A percentile compares a stretch with the other conserved stretches of the same genome.
Conservation (phyloP, 495 filamentous ascomycete species). For the Aspergillus cristatus region DNA sequence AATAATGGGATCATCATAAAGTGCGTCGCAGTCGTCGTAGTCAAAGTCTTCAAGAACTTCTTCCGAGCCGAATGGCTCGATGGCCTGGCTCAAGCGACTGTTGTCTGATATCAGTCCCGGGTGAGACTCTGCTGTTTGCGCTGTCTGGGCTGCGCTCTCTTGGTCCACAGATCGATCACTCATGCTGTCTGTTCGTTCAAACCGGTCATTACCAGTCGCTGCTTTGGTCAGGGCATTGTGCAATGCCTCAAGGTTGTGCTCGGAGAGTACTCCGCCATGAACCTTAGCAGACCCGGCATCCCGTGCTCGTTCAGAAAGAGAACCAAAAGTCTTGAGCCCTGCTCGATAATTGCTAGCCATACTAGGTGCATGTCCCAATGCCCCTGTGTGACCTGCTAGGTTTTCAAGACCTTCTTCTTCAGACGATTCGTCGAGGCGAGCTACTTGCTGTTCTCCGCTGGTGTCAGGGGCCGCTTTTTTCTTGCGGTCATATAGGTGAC, state of each 20-base stretch:
- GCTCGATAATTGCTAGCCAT: conserved; percentile 30
- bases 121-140: conserved; percentile 36
- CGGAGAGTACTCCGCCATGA: conserved; percentile 34
- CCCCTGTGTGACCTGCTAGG: conserved; percentile 1
- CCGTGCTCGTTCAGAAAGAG: no score
- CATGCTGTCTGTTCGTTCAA: conserved; percentile 46
- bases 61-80: conserved; percentile 26
- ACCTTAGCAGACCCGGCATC: conserved; percentile 22
- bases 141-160: conserved; percentile 22
- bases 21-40: conserved; percentile 51
- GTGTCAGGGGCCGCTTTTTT: conserved; percentile 10
- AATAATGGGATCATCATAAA: conserved; percentile 81
- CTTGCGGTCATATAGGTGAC: conserved; percentile 39
- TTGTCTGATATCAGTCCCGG: conserved; percentile 40
- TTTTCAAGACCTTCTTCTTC: conserved; percentile 8
- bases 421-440: conserved; percentile 7
- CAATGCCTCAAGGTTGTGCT: conserved; percentile 60
- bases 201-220: conserved; percentile 58
- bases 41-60: conserved; percentile 47
- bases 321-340: conserved; percentile 17
- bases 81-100: conserved; percentile 33
- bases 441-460: conserved; percentile 4
- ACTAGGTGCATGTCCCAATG: conserved; percentile 32
- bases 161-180: conserved; percentile 29
- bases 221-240: conserved; percentile 76